Percentiles rank a stretch among this genome's conserved stretches.
Conservation (phyloP, 768 basidiomycete species). For the Tephrocybe sp. region DNA sequence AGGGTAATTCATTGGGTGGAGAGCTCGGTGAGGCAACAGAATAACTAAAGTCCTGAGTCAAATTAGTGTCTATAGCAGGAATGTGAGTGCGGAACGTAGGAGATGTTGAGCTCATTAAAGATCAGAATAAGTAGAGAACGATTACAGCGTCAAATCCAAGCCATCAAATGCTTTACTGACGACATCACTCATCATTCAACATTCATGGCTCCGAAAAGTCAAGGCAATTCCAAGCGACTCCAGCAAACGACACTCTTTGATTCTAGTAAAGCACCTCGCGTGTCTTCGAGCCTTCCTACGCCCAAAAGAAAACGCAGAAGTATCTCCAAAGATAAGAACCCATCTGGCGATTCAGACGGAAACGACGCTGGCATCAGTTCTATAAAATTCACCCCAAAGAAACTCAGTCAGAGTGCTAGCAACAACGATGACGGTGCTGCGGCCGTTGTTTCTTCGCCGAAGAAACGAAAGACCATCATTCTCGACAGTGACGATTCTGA, state of each 20-base stretch:
- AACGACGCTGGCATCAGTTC: slow-evolving; percentile 36
- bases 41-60: slow-evolving; percentile 5
- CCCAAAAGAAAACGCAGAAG: slow-evolving; percentile 13
- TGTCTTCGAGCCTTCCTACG: slow-evolving; percentile 10
- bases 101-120: slow-evolving; percentile 7
- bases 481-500: slow-evolving; percentile 15
- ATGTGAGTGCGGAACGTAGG: slow-evolving; percentile 8
- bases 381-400: slow-evolving; percentile 47
- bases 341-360: slow-evolving; percentile 16
- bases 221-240: slow-evolving; percentile 22
- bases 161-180: no score
- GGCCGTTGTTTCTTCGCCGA: neutral
- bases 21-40: slow-evolving; percentile 11
- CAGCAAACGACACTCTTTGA: slow-evolving; percentile 44
- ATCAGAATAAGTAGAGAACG: neutral
- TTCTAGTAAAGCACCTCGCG: slow-evolving; percentile 27
- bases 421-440: neutral
- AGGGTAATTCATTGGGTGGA: slow-evolving; percentile 10
- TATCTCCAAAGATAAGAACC: slow-evolving; percentile 2
- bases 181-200: neutral
- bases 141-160: no score
- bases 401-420: neutral
- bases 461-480: slow-evolving; percentile 12
- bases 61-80: slow-evolving; percentile 10
- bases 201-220: slow-evolving; percentile 16